Base-by-base conservation (phyloP, 495 filamentous ascomycete genomes). In the Hyphodiscus hymeniophilus region DNA sequence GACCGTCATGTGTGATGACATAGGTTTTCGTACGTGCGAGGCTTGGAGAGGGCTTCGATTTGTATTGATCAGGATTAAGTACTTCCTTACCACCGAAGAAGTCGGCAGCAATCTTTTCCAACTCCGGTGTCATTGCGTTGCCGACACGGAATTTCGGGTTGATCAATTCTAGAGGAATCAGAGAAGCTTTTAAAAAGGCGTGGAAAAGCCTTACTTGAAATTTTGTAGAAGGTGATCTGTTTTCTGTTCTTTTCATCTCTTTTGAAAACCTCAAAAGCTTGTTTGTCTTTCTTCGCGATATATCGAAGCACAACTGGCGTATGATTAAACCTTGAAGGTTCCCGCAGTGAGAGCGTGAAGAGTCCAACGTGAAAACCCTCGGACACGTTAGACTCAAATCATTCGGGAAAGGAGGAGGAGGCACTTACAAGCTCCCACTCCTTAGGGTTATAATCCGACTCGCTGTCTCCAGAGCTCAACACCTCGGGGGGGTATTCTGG, bases 81-180 rank as follows among this genome's bases (percentile, higher is more conserved):
- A 50, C 41, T n/a, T 13, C 13, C 0, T 35, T 13, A 8, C 51
- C 51, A 38, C 38, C 32, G 21, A 53, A 53, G 26, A 53, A 48
- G 17, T 20, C 31, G 31, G 38, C 45, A 3, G 51, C 30, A 13
- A 53, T 2, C 8, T 44, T 20, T 40, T 45, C 22, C 22, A 53
- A 48, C 7, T 23, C 49, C 40, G 15, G 24, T 8, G 20, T 22
- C 10, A 50, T 20, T 11, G 40, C 21, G 11, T n/a, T 28, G 38
- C 10, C 5, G n/a, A n/a, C n/a, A 10, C 10, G 26, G 5, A 28
- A 5, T 28, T 4, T 10, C 10, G 26, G 26, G 26, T 28, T 28
- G 4, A 28, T 10, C 26, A 10, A 5, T 28, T 4, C 26, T 28
- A 28, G 10, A 28, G 5, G 10, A 5, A 10, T 28, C 10, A 28